Base-by-base conservation (phyloP, 768 basidiomycete species). In the Phanerochaete sordida region DNA sequence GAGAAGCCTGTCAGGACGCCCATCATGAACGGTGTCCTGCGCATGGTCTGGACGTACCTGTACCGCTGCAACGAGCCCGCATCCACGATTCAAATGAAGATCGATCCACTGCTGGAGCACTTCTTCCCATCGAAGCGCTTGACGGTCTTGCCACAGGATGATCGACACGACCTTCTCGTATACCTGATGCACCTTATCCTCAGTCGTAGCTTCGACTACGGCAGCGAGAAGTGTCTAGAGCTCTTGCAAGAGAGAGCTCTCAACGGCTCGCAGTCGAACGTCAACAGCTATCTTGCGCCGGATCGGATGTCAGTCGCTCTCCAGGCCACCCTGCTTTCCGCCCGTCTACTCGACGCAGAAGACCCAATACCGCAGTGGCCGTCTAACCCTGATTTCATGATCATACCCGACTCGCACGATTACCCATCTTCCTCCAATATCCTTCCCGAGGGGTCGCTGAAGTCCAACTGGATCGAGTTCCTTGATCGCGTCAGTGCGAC, bases 31-130 rank as follows among this genome's bases (percentile, higher is more conserved):
- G 91, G 91, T 13, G 83, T 91, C 58, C 70, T 93, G 62, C 86
- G 95, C 9, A 73, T 97, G 44, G 75, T 95, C 33, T 98, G 95
- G 95, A 92, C 94, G 1, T 98, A 97, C 72, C 78, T 97, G n/a
- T 95, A 93, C 69, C 88, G 95, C 16, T 95, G 93, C 68, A 86
- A 89, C 63, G 95, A 98, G 72, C 81, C 90, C 5, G 76, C 84
- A 1, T 90, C 94, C 0, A 88, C 90, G 2, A 86, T 85, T n/a
- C 84, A 86, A n/a, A 75, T 84, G 28, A 93, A 88, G 68, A 73
- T 98, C 43, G 94, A 97, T 62, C 75, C 73, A 0, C 67, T 95
- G 39, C 68, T 91, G 52, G 91, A 86, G 65, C 78, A 86, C 54
- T 88, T 95, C 72, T 93, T 95, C 69, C 93, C 95, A 5, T 68